These are phyloP conservation scores for Cutaneotrichosporon sp. DNA, from an alignment of 1,284 basidiomycete species.

Conservation along the genomic window DNA sequence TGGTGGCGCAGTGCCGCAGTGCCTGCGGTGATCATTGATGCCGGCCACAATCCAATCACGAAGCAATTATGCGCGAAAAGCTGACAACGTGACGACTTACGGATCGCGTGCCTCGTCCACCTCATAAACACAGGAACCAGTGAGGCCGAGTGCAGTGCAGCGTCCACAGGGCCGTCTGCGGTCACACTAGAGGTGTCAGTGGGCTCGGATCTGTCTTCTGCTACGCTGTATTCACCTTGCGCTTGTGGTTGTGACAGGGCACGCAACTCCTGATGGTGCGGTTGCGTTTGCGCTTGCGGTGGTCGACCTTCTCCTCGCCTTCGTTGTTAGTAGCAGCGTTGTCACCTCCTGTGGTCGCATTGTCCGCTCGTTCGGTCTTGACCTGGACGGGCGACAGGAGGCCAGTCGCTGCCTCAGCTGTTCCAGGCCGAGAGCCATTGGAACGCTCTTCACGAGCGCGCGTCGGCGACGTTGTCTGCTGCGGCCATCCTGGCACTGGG, in stretches of 20 bases:
- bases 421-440: constrained; percentile 1
- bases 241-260: constrained; percentile 86
- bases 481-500: not conserved
- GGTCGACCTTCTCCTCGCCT: constrained; percentile 49
- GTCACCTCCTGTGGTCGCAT: no score
- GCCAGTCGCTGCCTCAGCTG: not conserved
- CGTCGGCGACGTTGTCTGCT: not conserved
- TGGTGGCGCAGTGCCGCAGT: no score
- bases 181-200: constrained; percentile 39
- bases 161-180: constrained; percentile 65
- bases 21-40: no score
- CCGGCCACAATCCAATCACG: not conserved
- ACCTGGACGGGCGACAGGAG: not conserved
- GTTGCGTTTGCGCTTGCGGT: constrained; percentile 65
- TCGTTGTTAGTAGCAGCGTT: constrained; percentile 5
- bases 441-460: not conserved
- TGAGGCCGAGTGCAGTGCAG: constrained; percentile 66
- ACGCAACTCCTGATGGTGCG: constrained; percentile 81
- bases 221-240: constrained; percentile 59
- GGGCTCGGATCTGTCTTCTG: not conserved
- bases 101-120: constrained; percentile 78
- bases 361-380: not conserved
- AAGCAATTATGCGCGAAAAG: no score
- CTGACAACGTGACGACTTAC: constrained; percentile 51
- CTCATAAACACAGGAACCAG: constrained; percentile 85